Base-by-base conservation (phyloP, 345 rosid species). In the Camelina hispida region DNA sequence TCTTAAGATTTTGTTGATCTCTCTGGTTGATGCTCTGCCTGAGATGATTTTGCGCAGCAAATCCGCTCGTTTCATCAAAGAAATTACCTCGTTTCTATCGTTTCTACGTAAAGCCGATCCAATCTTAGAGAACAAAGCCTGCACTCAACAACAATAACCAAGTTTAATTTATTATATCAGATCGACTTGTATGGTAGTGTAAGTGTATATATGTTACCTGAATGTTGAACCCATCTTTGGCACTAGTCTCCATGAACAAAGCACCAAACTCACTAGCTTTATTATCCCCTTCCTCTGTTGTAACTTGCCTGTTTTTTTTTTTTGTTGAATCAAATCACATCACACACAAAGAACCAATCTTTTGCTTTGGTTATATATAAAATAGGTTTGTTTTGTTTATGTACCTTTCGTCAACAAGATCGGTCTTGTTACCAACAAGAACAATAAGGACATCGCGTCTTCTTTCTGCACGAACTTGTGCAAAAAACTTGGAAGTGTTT, bases 211-310 rank as follows among this genome's bases (percentile, higher is more conserved):
- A 12, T n/a, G n/a, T n/a, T 48, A 88, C 97, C 96, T 93, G 87
- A 76, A 93, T 87, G 68, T 90, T 87, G 77, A 93, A 93, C 77
- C 95, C 97, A 35, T 83, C 98, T 85, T 93, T 90, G 9, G 97
- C 98, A 72, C 98, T 93, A 32, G 97, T 90, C 79, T 93, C 95
- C 53, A 90, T 84, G 71, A 93, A 93, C 91, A 93, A 87, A 47
- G 88, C 89, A 57, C 97, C 96, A 67, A 73, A 63, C 57, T 90
- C 98, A 12, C 83, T 80, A 74, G 98, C 87, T 82, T 87, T 93
- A 77, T 73, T 79, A 59, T 93, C 91, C 13, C 98, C 97, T 70
- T 93, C 98, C 83, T 93, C 98, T 72, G 84, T 89, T 0, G 98
- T 87, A 18, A 90, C 97, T 71, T 93, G 98, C 81, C 98, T 90